Conservation (phyloP, 2,329 filamentous ascomycete species). For the Claviceps sp. region DNA sequence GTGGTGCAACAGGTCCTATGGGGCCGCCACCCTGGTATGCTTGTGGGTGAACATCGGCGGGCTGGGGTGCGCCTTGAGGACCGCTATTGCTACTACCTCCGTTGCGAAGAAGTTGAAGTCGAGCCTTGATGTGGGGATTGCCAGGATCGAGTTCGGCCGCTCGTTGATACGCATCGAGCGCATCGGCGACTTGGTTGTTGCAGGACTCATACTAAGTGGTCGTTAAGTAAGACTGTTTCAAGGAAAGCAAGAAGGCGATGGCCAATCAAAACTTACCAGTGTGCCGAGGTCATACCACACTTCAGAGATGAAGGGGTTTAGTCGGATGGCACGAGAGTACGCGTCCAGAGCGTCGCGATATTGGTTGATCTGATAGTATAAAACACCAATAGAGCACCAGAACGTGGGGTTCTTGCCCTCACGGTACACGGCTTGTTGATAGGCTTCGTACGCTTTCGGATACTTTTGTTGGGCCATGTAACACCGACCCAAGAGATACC, state of each 20-base stretch:
- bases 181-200: constrained; percentile 96
- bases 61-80: constrained; percentile 68
- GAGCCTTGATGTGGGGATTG: constrained; percentile 93
- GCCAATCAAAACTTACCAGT: constrained; percentile 42
- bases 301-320: constrained; percentile 97
- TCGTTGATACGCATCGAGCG: constrained; percentile 86
- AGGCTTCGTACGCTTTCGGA: constrained; percentile 94
- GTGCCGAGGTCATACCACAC: constrained; percentile 99
- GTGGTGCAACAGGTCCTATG: constrained; percentile 68
- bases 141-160: constrained; percentile 86
- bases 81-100: constrained; percentile 61
- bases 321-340: constrained; percentile 87
- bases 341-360: constrained; percentile 96
- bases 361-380: constrained; percentile 99
- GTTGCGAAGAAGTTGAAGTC: constrained; percentile 76
- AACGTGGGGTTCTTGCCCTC: constrained; percentile 97
- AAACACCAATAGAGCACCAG: constrained; percentile 97
- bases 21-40: constrained; percentile 78
- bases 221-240: constrained; percentile 15
- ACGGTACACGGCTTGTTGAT: constrained; percentile 96
- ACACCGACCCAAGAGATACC: constrained; percentile 93
- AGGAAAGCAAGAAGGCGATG: constrained; percentile 21
- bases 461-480: constrained; percentile 99
- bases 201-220: constrained; percentile 76
- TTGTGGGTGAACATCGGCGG: constrained; percentile 91